These are phyloP conservation scores for Heterobasidion annosum DNA, from an alignment of 1,284 basidiomycete species.

Conservation along the genomic window DNA sequence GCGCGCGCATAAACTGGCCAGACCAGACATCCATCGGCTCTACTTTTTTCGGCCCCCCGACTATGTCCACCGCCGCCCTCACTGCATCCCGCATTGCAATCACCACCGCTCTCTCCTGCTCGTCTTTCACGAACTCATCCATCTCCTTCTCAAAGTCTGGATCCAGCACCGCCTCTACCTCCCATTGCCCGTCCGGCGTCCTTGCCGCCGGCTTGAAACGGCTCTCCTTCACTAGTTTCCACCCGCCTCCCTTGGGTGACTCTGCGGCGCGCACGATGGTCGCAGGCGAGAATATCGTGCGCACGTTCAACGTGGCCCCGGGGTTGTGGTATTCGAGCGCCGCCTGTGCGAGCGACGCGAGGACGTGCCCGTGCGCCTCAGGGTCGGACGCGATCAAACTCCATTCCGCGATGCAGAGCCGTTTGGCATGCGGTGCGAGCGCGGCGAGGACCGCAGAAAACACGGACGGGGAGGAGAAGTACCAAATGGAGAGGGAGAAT, in stretches of 20 bases:
- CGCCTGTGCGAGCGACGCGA: slow-evolving; percentile 29
- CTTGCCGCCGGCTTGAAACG: slow-evolving; percentile 17
- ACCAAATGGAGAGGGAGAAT: slow-evolving; percentile 30
- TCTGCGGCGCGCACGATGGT: slow-evolving; percentile 21
- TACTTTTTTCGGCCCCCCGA: slow-evolving; percentile 13
- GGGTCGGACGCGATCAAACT: slow-evolving; percentile 17
- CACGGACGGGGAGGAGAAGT: slow-evolving; percentile 20
- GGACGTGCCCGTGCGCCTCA: slow-evolving; percentile 22
- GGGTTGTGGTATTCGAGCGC: slow-evolving; percentile 26
- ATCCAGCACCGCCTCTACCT: slow-evolving; percentile 17
- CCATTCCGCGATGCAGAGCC: slow-evolving; percentile 30
- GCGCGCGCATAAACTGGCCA: slow-evolving; percentile 6
- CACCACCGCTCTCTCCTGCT: slow-evolving; percentile 19
- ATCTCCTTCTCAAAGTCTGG: slow-evolving; percentile 14
- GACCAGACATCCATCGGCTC: slow-evolving; percentile 26
- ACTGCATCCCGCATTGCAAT: slow-evolving; percentile 20
- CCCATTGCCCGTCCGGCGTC: slow-evolving; percentile 29
- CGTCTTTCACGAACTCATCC: slow-evolving; percentile 14
- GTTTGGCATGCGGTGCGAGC: slow-evolving; percentile 22
- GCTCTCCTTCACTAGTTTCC: slow-evolving; percentile 17
- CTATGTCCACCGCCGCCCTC: slow-evolving; percentile 7
- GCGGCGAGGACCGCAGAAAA: slow-evolving; percentile 21
- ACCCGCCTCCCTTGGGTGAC: slow-evolving; percentile 14
- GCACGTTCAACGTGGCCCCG: slow-evolving; percentile 24
- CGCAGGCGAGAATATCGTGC: slow-evolving; percentile 27